Evolutionary conservation across 2,329 filamentous ascomycete species (phyloP), one percentile per base, ranked within the genome.

Genomic region (Parastagonospora avenae): DNA sequence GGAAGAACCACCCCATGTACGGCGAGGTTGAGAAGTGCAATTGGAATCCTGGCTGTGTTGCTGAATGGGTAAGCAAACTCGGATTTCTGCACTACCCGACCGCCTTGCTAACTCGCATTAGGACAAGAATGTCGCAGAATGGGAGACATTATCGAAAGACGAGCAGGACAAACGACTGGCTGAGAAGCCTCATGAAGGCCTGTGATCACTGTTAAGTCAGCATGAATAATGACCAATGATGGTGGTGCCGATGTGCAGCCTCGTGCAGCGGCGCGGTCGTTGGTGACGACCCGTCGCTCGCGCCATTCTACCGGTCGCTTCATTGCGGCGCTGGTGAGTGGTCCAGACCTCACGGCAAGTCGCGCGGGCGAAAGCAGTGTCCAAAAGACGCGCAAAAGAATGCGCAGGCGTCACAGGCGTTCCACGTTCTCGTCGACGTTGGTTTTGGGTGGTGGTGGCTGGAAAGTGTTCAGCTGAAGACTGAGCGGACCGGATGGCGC

Each of bases 11-110:
- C 66, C 86, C 86, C 1, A 82, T 85, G 46, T 89, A 86, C 63
- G 87, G 85, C 5, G 85, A 88, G 69, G 86, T 90, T 0, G 87
- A 90, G 67, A 77, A 80, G 57, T 90, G 87, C 72, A 90, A 90
- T 64, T 90, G 87, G 87, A 80, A 85, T 37, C 69, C 76, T 4
- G 81, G 85, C 4, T 90, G 87, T 60, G 84, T 90, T 9, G 76
- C 75, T 24, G 75, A 80, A 59, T 90, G 87, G 87, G 67, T 70
- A 50, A 57, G 65, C 57, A 11, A 2, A 19, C 8, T 28, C 8
- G 4, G 14, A 8, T 27, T 9, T 31, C n/a, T 6, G 4, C 8
- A 8, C 27, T 30, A 4, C 27, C n/a, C 12, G 39, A 28, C 12
- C n/a, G 14, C 29, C n/a, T 29, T 43, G 46, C 49, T 63, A 38